Conservation (phyloP, 768 basidiomycete species). For the Trametes cubensis region DNA sequence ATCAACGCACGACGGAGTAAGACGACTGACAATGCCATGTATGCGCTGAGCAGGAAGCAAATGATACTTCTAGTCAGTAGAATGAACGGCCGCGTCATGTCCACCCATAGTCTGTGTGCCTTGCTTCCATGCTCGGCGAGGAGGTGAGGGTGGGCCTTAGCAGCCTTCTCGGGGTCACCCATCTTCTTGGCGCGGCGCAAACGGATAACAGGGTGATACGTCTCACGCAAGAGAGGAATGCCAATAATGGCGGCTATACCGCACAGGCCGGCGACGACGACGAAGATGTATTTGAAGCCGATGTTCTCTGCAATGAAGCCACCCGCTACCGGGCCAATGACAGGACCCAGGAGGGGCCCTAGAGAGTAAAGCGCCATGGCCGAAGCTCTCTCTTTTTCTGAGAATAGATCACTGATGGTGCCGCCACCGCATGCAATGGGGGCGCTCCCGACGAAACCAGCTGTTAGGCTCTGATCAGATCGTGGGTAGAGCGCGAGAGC, state of each 20-base stretch:
- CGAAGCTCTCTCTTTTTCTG: slow-evolving; percentile 59
- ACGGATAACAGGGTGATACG: slow-evolving; percentile 74
- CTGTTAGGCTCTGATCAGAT: slow-evolving; percentile 36
- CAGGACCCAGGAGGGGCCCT: slow-evolving; percentile 65
- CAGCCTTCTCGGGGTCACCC: slow-evolving; percentile 50
- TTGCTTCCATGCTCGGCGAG: slow-evolving; percentile 34
- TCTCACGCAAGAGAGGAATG: slow-evolving; percentile 69
- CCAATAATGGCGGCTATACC: slow-evolving; percentile 49
- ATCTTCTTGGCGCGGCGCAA: slow-evolving; percentile 43
- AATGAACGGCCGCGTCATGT: slow-evolving; percentile 60
- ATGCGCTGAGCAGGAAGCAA: slow-evolving; percentile 72
- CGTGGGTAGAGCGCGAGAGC: not conserved
- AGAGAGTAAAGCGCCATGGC: slow-evolving; percentile 73
- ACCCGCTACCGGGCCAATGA: slow-evolving; percentile 64
- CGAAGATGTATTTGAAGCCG: slow-evolving; percentile 65
- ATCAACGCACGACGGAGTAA: not conserved
- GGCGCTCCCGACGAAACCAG: slow-evolving; percentile 64
- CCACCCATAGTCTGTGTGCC: slow-evolving; percentile 55
- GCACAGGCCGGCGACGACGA: slow-evolving; percentile 46
- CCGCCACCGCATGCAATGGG: slow-evolving; percentile 69
- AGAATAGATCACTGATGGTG: slow-evolving; percentile 66
- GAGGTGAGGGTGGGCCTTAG: slow-evolving; percentile 35
- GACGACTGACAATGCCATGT: slow-evolving; percentile 67
- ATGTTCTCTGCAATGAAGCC: slow-evolving; percentile 64
- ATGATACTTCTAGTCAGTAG: slow-evolving; percentile 64